Percentiles rank a stretch among this genome's conserved stretches.
Evolutionary conservation across 208 protist species (phyloP).

Genomic region (Leishmania tarentolae): DNA sequence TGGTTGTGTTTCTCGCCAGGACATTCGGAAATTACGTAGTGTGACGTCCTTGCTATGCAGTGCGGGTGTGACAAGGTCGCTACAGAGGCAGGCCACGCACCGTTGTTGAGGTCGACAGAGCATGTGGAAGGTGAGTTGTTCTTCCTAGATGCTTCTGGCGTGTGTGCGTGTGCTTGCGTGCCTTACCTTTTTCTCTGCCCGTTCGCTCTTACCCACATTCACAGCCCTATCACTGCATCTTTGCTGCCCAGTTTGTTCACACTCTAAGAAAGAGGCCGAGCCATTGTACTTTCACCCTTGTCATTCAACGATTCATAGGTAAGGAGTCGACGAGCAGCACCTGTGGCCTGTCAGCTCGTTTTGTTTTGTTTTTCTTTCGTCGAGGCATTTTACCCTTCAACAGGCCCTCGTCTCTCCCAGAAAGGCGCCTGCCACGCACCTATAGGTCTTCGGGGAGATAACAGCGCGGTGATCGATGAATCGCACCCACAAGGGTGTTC

Average conservation of each 20-base stretch:
- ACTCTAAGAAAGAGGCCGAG: background rate
- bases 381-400: background rate
- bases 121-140: background rate
- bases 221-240: background rate
- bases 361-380: background rate
- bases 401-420: background rate
- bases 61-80: conserved; percentile 39
- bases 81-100: background rate
- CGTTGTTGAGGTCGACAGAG: background rate
- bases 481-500: conserved; percentile 53
- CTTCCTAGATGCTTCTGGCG: conserved; percentile 4
- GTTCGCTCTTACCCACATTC: background rate
- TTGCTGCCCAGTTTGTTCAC: background rate
- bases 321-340: background rate
- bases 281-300: background rate
- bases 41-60: conserved; percentile 69
- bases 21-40: conserved; percentile 63
- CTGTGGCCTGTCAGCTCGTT: background rate
- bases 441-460: conserved; percentile 51
- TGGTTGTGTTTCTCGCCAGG: conserved; percentile 57
- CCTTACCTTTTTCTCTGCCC: too few relatives aligned
- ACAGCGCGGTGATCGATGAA: conserved; percentile 69
- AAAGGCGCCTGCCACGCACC: conserved; percentile 60
- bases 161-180: background rate
- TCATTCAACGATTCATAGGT: background rate